A percentile compares a stretch with the other conserved stretches of the same genome.
Conservation (phyloP, 441 rosid species). For the Hura crepitans region DNA sequence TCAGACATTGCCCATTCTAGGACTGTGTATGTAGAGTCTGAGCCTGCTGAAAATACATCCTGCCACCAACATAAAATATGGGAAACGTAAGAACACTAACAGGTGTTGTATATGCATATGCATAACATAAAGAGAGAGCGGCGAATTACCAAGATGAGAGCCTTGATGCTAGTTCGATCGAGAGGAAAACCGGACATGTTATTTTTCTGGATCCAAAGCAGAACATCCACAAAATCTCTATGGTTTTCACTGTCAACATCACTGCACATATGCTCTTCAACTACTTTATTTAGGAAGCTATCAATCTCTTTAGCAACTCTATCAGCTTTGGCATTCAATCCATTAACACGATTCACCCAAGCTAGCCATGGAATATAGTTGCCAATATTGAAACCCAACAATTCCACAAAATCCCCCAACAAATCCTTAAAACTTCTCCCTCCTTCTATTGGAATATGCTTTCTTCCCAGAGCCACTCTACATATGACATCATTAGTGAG, state of each 20-base stretch:
- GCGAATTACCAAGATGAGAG: not conserved
- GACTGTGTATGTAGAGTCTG: constrained; percentile 35
- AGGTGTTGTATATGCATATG: too few relatives aligned
- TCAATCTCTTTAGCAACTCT: constrained; percentile 1
- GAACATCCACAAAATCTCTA: constrained; percentile 1
- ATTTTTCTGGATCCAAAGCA: constrained; percentile 6
- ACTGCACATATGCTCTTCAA: not conserved
- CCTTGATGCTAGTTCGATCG: not conserved
- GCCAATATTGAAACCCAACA: constrained; percentile 36
- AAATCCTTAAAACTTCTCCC: constrained; percentile 38
- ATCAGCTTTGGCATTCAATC: not conserved
- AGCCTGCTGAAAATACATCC: constrained; percentile 41
- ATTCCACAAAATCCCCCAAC: constrained; percentile 38
- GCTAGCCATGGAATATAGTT: constrained; percentile 29
- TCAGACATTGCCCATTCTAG: constrained; percentile 44
- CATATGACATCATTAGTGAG: constrained; percentile 32
- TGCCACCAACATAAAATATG: not conserved
- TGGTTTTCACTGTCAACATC: not conserved
- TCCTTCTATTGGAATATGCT: constrained; percentile 34
- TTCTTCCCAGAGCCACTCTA: constrained; percentile 32
- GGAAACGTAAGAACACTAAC: too few relatives aligned
- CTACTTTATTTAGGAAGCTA: not conserved
- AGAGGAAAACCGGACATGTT: constrained; percentile 1
- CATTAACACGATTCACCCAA: not conserved
- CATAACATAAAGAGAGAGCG: not conserved